Conservation (phyloP, 805 yeast genomes). For the Yarrowia sp. region DNA sequence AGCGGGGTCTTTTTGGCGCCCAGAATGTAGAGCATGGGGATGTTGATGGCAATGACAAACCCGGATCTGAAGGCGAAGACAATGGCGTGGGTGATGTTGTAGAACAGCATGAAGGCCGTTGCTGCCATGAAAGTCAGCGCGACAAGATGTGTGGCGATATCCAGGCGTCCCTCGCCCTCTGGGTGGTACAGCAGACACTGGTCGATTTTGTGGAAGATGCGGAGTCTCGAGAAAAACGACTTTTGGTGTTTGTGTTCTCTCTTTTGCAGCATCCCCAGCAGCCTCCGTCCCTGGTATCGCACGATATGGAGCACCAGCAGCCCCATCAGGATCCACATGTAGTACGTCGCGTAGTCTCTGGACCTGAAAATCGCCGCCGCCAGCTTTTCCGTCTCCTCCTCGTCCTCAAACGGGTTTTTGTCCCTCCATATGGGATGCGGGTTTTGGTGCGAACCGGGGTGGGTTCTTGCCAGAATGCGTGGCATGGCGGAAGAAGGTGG, state of each 20-base stretch:
- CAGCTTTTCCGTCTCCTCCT: not conserved
- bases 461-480: slow-evolving; percentile 5
- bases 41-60: slow-evolving; percentile 30
- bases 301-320: slow-evolving; percentile 8
- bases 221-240: not conserved
- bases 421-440: slow-evolving; percentile 7
- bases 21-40: slow-evolving; percentile 33
- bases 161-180: not conserved
- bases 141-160: not conserved
- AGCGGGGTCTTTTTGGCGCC: slow-evolving; percentile 35
- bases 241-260: not conserved
- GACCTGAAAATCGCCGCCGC: not conserved
- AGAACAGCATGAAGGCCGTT: not conserved
- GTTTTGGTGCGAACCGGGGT: not conserved
- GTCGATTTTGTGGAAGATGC: slow-evolving; percentile 4
- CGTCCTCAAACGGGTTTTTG: slow-evolving; percentile 14
- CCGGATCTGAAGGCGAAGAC: slow-evolving; percentile 33
- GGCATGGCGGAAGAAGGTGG: not conserved
- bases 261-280: not conserved
- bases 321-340: not conserved
- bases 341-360: slow-evolving; percentile 2
- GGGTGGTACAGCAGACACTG: slow-evolving; percentile 10
- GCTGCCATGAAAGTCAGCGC: not conserved
- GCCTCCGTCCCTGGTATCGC: not conserved
- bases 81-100: slow-evolving; percentile 23